Evolutionary conservation across 768 basidiomycete species (phyloP).

Genomic region (Kwoniella pini): DNA sequence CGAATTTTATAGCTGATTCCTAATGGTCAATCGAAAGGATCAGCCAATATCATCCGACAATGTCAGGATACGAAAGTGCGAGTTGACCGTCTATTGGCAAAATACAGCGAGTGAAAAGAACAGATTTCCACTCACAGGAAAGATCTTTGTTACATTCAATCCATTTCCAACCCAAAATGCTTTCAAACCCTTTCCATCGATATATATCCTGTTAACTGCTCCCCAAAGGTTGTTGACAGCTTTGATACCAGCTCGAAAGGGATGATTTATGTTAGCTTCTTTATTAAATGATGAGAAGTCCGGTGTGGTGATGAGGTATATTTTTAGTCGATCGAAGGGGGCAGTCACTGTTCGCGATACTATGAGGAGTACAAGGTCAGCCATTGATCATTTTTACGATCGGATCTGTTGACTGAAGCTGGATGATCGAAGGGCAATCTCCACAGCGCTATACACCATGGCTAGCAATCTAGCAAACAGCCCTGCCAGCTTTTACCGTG

Average conservation of each 20-base stretch:
- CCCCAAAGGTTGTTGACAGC: constrained; percentile 62
- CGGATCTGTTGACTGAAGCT: no score
- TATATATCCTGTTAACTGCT: constrained; percentile 78
- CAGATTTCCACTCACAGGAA: constrained; percentile 60
- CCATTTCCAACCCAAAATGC: constrained; percentile 96
- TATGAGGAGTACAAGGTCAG: constrained; percentile 46
- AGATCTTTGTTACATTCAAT: constrained; percentile 90
- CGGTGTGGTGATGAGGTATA: constrained; percentile 81
- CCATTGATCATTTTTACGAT: no score
- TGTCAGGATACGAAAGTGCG: no score
- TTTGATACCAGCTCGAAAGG: constrained; percentile 27
- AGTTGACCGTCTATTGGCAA: no score
- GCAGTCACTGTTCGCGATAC: constrained; percentile 96
- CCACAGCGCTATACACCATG: no score
- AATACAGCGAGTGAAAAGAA: no score
- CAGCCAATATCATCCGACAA: no score
- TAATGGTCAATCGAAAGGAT: constrained; percentile 8
- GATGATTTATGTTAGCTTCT: constrained; percentile 23
- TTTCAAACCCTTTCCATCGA: constrained; percentile 75
- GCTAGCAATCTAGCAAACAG: no score
- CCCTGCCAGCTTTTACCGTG: no score
- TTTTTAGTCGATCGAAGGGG: constrained; percentile 93
- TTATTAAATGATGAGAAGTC: constrained; percentile 21
- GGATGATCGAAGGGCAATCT: no score
- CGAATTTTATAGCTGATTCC: constrained; percentile 98